Evolutionary conservation across 305 asterid species (phyloP), one percentile per base, ranked within the genome.

Genomic region (Fraxinus nigra): DNA sequence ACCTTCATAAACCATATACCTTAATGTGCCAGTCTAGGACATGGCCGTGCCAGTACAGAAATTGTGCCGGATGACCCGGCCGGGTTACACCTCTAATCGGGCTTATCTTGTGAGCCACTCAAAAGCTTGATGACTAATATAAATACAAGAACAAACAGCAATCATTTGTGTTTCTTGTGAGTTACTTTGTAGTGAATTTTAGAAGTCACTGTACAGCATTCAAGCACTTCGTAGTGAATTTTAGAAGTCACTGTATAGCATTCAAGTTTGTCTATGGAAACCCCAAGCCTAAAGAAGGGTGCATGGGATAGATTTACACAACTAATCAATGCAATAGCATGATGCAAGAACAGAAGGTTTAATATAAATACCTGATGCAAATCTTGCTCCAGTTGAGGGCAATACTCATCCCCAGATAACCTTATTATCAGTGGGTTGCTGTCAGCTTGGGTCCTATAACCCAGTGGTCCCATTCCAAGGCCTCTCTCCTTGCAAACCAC

Each of bases 401-500:
- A 90, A 80, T 83, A 79, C 80, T 93, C 95, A 83, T 85, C 46
- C 51, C 85, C 88, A 67, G 89, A 86, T 80, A 86, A 90, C 75
- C 87, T 76, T 30, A 85, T 59, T 54, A 85, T 86, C 76, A 87
- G 72, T 37, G 91, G 82, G 46, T 79, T 76, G 85, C 78, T 80
- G 73, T 92, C 95, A 81, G 81, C 84, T 81, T 85, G 96, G 87
- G 88, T 80, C 80, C 89, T 87, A 85, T 82, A 87, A 28, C 95
- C 95, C 82, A 85, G 65, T 78, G 89, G 83, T 72, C 99, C 97
- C 88, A 92, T 85, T 81, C 99, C 99, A 76, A 96, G 93, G 82
- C 98, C 97, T 90, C 98, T 92, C 89, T 96, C 98, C 90, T 90
- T 91, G 92, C 94, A 96, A 78, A 96, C 95, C 83, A 94, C 97